These are phyloP conservation scores for Grosmannia clavigera DNA, from an alignment of 2,329 filamentous ascomycete genomes.

Conservation along the genomic window DNA sequence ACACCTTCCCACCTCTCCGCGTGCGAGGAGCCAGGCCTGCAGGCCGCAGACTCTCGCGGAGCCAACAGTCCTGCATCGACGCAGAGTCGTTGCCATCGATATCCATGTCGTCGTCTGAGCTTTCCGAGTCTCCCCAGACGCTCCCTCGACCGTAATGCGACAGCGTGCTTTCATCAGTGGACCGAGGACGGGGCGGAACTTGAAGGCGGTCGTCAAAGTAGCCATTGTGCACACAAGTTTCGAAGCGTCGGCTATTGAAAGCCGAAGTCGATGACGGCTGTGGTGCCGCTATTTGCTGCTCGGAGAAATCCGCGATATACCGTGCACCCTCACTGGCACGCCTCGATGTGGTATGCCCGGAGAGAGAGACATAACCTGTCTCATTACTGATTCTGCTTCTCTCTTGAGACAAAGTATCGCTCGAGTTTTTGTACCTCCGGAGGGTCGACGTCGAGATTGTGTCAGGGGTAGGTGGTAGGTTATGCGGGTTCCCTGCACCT, in stretches of 20 bases:
- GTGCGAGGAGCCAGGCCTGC: constrained; percentile 13
- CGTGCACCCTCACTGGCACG: constrained; percentile 11
- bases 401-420: constrained; percentile 31
- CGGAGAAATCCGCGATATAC: constrained; percentile 3
- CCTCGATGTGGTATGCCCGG: constrained; percentile 17
- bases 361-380: constrained; percentile 20
- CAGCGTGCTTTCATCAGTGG: constrained; percentile 32
- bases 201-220: constrained; percentile 20
- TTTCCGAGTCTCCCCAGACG: constrained; percentile 32
- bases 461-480: constrained; percentile 45
- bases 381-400: constrained; percentile 16
- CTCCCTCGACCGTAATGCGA: constrained; percentile 21
- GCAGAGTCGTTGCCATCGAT: constrained; percentile 32
- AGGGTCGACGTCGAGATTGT: constrained; percentile 46
- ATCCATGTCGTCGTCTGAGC: constrained; percentile 21
- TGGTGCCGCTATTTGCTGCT: constrained; percentile 2
- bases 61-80: constrained; percentile 45
- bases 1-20: constrained; percentile 17
- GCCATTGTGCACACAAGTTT: constrained; percentile 10
- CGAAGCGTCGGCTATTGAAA: constrained; percentile 19
- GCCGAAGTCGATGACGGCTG: constrained; percentile 21
- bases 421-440: constrained; percentile 35
- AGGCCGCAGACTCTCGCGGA: constrained; percentile 39
- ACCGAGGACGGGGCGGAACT: constrained; percentile 29
- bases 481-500: constrained; percentile 27